Percentiles rank a stretch among this genome's conserved stretches.
Conservation (phyloP, 2,329 filamentous ascomycete genomes). For the Hypocrella siamensis region DNA sequence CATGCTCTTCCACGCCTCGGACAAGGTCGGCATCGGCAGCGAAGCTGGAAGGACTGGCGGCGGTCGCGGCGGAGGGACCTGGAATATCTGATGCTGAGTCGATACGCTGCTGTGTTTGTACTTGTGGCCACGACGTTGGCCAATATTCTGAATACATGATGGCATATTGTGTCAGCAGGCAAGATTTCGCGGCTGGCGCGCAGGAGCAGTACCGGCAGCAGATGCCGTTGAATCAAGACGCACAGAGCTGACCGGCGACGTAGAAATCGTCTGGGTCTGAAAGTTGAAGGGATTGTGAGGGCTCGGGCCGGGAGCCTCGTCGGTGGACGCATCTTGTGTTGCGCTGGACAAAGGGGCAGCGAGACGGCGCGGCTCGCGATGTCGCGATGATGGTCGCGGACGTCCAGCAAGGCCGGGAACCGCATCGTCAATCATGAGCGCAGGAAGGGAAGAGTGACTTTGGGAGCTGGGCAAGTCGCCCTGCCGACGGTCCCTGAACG, state of each 20-base stretch:
- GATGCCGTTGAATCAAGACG: no score
- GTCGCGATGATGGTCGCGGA: neutral
- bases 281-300: slow-evolving; percentile 79
- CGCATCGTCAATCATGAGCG: slow-evolving; percentile 9
- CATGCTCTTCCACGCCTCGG: slow-evolving; percentile 82
- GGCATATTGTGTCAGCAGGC: neutral
- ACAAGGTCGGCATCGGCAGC: slow-evolving; percentile 76
- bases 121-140: slow-evolving; percentile 84
- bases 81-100: slow-evolving; percentile 79
- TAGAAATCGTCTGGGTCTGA: slow-evolving; percentile 64
- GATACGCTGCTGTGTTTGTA: slow-evolving; percentile 97
- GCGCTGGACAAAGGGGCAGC: slow-evolving; percentile 6
- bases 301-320: slow-evolving; percentile 3
- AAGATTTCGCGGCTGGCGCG: no score
- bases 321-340: slow-evolving; percentile 1
- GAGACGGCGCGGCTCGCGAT: slow-evolving; percentile 3
- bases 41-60: slow-evolving; percentile 83
- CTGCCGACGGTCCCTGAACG: neutral
- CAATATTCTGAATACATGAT: slow-evolving; percentile 48
- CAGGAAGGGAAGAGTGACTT: slow-evolving; percentile 4
- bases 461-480: slow-evolving; percentile 1
- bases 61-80: slow-evolving; percentile 72
- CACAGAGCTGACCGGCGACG: slow-evolving; percentile 65
- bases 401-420: slow-evolving; percentile 1
- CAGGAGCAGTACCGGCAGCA: no score